These are phyloP conservation scores for Apophysomyces sp. DNA, from an alignment of 371 early-diverging fungal species.

Conservation along the genomic window DNA sequence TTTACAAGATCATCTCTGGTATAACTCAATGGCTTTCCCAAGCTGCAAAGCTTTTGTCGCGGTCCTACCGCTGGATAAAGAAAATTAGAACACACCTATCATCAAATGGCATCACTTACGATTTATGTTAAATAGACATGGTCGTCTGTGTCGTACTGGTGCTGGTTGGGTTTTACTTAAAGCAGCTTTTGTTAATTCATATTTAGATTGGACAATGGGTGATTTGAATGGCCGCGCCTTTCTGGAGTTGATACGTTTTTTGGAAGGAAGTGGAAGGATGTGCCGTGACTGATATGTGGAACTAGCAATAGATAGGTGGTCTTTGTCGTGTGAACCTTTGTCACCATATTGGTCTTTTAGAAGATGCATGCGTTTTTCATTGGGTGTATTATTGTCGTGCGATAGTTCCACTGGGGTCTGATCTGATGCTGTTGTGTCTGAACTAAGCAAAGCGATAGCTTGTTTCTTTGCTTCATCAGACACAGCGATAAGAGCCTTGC, in stretches of 20 bases:
- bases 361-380: not conserved
- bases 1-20: constrained; percentile 12
- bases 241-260: not conserved
- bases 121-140: constrained; percentile 29
- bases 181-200: constrained; percentile 35
- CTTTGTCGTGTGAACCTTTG: not conserved
- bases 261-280: not conserved
- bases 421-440: not conserved
- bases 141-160: not conserved
- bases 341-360: not conserved
- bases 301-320: not conserved
- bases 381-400: not conserved
- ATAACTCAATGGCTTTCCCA: constrained; percentile 20
- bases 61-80: not conserved
- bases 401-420: constrained; percentile 5
- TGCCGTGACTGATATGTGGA: not conserved
- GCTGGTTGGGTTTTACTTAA: not conserved
- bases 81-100: not conserved
- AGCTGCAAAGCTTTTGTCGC: constrained; percentile 2
- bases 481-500: constrained; percentile 7
- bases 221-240: constrained; percentile 34
- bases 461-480: constrained; percentile 25
- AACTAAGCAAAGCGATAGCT: constrained; percentile 21
- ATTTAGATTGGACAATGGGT: constrained; percentile 29
- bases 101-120: constrained; percentile 18